Evolutionary conservation across 2,329 filamentous ascomycete species (phyloP), one percentile per base, ranked within the genome.

Genomic region (Talaromyces sp.): DNA sequence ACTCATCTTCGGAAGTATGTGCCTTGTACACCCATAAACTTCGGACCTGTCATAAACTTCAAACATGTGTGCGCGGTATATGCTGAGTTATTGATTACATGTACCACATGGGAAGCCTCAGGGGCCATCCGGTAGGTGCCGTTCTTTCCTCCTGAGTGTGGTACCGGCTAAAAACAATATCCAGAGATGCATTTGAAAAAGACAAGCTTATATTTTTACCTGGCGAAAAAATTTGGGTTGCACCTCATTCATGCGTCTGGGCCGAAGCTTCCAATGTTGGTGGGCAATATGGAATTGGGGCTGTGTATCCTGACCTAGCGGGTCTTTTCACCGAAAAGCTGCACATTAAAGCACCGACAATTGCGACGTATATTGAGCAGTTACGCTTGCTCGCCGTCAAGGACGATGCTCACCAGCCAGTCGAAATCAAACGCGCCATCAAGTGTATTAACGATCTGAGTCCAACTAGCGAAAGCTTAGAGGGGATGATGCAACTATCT

Each of bases 161-260:
- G n/a, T 45, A 50, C 27, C 22, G 8, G 47, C 24, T 50, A 50
- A 27, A 5, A 13, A 50, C 13, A 50, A 50, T 14, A 50, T 50
- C 1, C 14, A 50, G 47, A 50, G 13, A 31, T 50, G 24, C 14
- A 16, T 50, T 50, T 9, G 13, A 5, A 2, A 3, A 27, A 16
- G 11, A 50, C 24, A 31, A 16, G 11, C 24, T 50, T 13, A 50
- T 50, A 27, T 60, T 33, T n/a, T 19, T 49, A 60, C 58, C 58
- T 2, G n/a, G 19, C 24, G 41, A 49, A 33, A 41, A 24, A 45
- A 16, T 10, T 24, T 60, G 58, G 58, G 58, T 60, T 35, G 1
- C 39, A 19, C n/a, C 58, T 33, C 27, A 39, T 37, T 60, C 58
- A 49, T 60, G 58, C 33, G 58, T 60, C 22, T 60, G 58, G 58